Evolutionary conservation across 2,329 filamentous ascomycete genomes (phyloP), one percentile per base, ranked within the genome.

Genomic region (Diaporthe batatas): DNA sequence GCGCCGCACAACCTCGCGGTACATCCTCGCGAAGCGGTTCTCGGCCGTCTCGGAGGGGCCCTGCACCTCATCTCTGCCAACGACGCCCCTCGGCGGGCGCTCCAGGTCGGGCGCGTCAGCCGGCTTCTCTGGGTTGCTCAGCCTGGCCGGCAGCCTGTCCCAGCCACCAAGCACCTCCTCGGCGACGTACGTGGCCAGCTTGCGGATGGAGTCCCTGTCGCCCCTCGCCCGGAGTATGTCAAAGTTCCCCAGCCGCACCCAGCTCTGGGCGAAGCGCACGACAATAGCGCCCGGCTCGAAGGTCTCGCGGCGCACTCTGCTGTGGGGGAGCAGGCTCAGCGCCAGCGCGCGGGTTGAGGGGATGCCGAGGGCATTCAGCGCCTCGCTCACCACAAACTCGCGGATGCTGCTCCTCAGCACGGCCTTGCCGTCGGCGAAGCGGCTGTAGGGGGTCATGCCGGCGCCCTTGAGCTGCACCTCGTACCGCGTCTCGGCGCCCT

Each of bases 401-500:
- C 96, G 90, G 77, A 99, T 97, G 79, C 94, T 97, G 36, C 94
- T 97, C 74, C 96, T 87, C 68, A 99, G 85, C 3, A 99, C 96
- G 0, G 96, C 96, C 80, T 96, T 96, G 39, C 96, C 96, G 81
- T 99, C 96, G 32, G 96, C 96, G 77, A 99, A 99, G 4, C 96
- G 92, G 51, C 94, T 97, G 84, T 99, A 99, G 0, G 96, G 96
- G 5, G 96, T 99, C 78, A 92, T 85, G 6, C 96, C 96, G 21
- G 96, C 96, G 32, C 96, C 96, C 82, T 99, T 99, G 74, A 99
- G 87, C 82, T 98, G 96, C 55, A 98, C 81, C 82, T 99, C 96
- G 80, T 97, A 98, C 34, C 94, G 89, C 47, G 84, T 70, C 18
- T 42, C 58, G 51, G 2, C 34, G 23, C 23, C 21, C 16, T 49